Conservation (phyloP, 1,284 basidiomycete species). For the Melampsora abietis-canadensis region DNA sequence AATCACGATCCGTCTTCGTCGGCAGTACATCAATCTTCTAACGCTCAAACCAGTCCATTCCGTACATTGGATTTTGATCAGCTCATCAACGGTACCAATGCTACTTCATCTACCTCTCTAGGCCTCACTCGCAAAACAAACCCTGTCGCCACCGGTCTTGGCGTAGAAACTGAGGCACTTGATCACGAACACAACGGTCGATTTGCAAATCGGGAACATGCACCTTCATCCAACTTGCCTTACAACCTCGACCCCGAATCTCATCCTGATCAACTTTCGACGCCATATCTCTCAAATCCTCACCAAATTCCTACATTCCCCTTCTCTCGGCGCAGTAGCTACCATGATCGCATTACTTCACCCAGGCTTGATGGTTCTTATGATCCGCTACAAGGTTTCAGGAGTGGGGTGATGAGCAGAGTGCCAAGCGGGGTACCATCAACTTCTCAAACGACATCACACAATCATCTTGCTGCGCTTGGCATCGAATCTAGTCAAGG, state of each 20-base stretch:
- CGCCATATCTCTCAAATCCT: slow-evolving; percentile 30
- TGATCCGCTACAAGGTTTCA: background rate
- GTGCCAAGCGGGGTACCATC: background rate
- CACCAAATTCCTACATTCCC: slow-evolving; percentile 4
- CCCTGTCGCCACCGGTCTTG: no score
- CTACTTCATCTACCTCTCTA: slow-evolving; percentile 12
- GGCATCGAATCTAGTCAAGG: slow-evolving; percentile 1
- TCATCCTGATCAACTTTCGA: slow-evolving; percentile 24
- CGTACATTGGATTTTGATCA: slow-evolving; percentile 8
- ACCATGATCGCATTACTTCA: slow-evolving; percentile 23
- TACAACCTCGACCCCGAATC: background rate
- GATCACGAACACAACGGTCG: background rate
- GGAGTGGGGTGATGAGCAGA: slow-evolving; percentile 1
- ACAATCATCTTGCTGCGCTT: background rate
- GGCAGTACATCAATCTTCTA: slow-evolving; percentile 34
- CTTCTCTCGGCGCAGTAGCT: slow-evolving; percentile 34
- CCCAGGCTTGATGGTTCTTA: slow-evolving; percentile 27
- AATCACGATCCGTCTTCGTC: slow-evolving; percentile 35
- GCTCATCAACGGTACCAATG: background rate
- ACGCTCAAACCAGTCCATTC: slow-evolving; percentile 10
- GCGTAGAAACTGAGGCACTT: no score
- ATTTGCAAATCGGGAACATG: background rate
- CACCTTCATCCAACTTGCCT: background rate
- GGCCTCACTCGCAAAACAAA: background rate
- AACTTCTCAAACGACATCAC: background rate